These are phyloP conservation scores for Nephelium lappaceum DNA, from an alignment of 345 rosid genomes.

Conservation along the genomic window DNA sequence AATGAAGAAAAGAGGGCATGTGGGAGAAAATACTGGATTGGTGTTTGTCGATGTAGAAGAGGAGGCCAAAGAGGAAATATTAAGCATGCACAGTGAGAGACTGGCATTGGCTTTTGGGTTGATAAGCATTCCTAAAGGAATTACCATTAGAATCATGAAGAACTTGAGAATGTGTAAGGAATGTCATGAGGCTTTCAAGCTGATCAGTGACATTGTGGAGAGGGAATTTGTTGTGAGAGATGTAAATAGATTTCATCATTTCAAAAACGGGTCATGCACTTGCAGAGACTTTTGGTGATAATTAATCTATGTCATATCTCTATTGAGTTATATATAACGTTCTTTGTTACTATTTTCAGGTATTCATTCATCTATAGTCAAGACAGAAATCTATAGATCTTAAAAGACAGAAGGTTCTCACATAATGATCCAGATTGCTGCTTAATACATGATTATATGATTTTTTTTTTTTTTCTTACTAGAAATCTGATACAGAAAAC, in stretches of 20 bases:
- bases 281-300: constrained; percentile 71
- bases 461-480: constrained; percentile 26
- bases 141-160: constrained; percentile 60
- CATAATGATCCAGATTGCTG: no score
- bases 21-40: constrained; percentile 41
- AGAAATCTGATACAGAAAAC: constrained; percentile 23
- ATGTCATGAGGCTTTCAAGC: constrained; percentile 74
- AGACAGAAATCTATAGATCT: no score
- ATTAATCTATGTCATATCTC: neutral
- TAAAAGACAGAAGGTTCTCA: no score
- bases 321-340: no score
- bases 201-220: constrained; percentile 56
- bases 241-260: constrained; percentile 76
- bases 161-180: constrained; percentile 77
- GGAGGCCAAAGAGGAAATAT: constrained; percentile 57
- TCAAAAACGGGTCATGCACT: constrained; percentile 54
- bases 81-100: constrained; percentile 74
- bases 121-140: constrained; percentile 45
- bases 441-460: constrained; percentile 8
- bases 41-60: constrained; percentile 68
- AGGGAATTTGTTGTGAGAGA: constrained; percentile 74
- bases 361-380: no score
- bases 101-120: constrained; percentile 67
- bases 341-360: neutral
- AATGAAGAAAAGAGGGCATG: constrained; percentile 64